Conservation (phyloP, 176 grass and related monocot species). For the Aegilops bicornis region DNA sequence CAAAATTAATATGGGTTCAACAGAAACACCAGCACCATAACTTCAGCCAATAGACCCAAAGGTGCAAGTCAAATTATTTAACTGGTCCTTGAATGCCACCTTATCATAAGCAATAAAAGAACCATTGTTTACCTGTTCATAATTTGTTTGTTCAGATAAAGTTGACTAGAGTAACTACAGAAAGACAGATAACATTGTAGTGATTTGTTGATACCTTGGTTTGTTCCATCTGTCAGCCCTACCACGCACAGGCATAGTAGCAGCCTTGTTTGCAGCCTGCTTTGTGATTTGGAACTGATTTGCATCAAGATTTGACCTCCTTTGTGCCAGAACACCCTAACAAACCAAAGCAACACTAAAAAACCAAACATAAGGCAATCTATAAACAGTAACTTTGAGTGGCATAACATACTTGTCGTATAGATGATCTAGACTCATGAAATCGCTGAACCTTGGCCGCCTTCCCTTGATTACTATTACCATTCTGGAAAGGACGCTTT, state of each 20-base stretch:
- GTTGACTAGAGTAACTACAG: slow-evolving; percentile 4
- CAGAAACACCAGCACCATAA: slow-evolving; percentile 23
- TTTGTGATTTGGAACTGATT: slow-evolving; percentile 73
- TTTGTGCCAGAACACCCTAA: slow-evolving; percentile 81
- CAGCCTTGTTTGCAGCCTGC: slow-evolving; percentile 80
- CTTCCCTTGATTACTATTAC: slow-evolving; percentile 47
- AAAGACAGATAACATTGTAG: not conserved
- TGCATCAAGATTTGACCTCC: slow-evolving; percentile 83
- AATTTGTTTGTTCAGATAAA: slow-evolving; percentile 20
- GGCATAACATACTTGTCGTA: slow-evolving; percentile 71
- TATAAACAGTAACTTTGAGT: not conserved
- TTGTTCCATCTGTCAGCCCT: slow-evolving; percentile 57
- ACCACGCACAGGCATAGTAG: slow-evolving; percentile 48
- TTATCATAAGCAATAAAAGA: slow-evolving; percentile 49
- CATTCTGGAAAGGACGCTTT: slow-evolving; percentile 62
- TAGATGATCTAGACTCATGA: slow-evolving; percentile 74
- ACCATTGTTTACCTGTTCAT: slow-evolving; percentile 71
- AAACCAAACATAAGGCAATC: not conserved
- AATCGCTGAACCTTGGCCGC: slow-evolving; percentile 55
- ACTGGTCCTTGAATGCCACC: slow-evolving; percentile 41
- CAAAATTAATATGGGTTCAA: slow-evolving; percentile 28
- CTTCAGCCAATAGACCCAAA: slow-evolving; percentile 32
- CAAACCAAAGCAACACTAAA: slow-evolving; percentile 31
- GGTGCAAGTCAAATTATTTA: slow-evolving; percentile 37
- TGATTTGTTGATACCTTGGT: slow-evolving; percentile 60